Percentiles rank a stretch among this genome's conserved stretches.
Evolutionary conservation across 768 basidiomycete species (phyloP).

Genomic region (Flagelloscypha sp.): DNA sequence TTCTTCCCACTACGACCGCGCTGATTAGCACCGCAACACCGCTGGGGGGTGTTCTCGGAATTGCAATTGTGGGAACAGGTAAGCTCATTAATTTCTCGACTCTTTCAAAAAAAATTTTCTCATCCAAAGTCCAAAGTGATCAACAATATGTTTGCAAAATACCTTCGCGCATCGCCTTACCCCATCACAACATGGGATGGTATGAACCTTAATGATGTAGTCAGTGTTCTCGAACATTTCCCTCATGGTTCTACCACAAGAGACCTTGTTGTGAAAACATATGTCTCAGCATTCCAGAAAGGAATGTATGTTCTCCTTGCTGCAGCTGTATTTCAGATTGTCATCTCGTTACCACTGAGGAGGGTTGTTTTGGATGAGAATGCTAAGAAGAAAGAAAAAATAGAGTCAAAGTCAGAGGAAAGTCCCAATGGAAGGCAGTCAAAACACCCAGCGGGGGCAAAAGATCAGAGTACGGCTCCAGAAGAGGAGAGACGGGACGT

Average conservation of each 20-base stretch:
- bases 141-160: constrained; percentile 1
- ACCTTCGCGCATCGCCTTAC: background rate
- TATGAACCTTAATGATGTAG: constrained; percentile 2
- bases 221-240: background rate
- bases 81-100: background rate
- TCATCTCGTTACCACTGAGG: constrained; percentile 1
- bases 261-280: constrained; percentile 1
- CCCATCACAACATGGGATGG: background rate
- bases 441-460: too few species aligned
- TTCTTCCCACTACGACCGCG: constrained; percentile 4
- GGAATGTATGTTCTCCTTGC: constrained; percentile 1
- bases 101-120: background rate
- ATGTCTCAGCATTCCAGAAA: constrained; percentile 2
- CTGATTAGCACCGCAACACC: background rate
- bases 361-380: constrained; percentile 1
- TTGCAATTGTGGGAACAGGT: constrained; percentile 5
- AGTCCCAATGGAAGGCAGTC: too few species aligned
- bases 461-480: too few species aligned
- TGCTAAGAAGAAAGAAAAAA: background rate
- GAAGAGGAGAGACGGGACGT: too few species aligned
- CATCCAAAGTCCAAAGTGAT: background rate
- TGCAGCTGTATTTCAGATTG: background rate
- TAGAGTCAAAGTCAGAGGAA: too few species aligned
- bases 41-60: constrained; percentile 4
- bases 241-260: background rate